Evolutionary conservation across 768 basidiomycete species (phyloP).

Genomic region (Russula abietina): DNA sequence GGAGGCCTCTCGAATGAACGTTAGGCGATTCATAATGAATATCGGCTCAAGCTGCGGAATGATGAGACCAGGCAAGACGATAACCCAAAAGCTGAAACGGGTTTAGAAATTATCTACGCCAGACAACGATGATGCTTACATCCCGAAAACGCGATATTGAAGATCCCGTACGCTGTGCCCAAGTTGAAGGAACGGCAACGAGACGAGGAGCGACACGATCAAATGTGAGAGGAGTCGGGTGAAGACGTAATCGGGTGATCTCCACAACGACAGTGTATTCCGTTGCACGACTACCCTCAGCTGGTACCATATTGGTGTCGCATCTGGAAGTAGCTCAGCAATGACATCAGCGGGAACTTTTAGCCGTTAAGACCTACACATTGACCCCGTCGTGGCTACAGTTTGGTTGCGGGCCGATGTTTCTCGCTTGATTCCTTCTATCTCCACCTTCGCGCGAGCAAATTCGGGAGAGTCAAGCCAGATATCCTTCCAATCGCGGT

Average conservation of each 20-base stretch:
- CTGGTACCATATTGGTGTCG: conserved; percentile 67
- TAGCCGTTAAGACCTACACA: conserved; percentile 6
- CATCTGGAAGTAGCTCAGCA: conserved; percentile 36
- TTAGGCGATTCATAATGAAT: conserved; percentile 67
- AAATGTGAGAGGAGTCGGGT: conserved; percentile 72
- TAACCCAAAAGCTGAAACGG: conserved; percentile 46
- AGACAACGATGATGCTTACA: conserved; percentile 34
- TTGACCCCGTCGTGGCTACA: neutral
- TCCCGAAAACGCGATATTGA: conserved; percentile 76
- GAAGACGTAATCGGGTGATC: conserved; percentile 82
- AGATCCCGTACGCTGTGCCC: conserved; percentile 59
- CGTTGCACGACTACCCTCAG: conserved; percentile 61
- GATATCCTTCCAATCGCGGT: conserved; percentile 81
- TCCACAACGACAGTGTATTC: conserved; percentile 70
- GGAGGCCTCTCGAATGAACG: conserved; percentile 51
- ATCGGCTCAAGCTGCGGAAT: conserved; percentile 79
- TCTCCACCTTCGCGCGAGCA: conserved; percentile 33
- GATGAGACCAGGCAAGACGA: conserved; percentile 67
- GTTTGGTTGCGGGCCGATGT: conserved; percentile 3
- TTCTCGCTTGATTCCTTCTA: conserved; percentile 38
- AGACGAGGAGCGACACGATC: conserved; percentile 64
- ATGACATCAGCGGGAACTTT: neutral
- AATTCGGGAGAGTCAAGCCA: conserved; percentile 74
- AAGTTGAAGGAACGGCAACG: conserved; percentile 75
- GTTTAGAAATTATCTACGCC: neutral